Conservation (phyloP, 192 early-diverging fungal genomes). For the Backusella morwellensis region DNA sequence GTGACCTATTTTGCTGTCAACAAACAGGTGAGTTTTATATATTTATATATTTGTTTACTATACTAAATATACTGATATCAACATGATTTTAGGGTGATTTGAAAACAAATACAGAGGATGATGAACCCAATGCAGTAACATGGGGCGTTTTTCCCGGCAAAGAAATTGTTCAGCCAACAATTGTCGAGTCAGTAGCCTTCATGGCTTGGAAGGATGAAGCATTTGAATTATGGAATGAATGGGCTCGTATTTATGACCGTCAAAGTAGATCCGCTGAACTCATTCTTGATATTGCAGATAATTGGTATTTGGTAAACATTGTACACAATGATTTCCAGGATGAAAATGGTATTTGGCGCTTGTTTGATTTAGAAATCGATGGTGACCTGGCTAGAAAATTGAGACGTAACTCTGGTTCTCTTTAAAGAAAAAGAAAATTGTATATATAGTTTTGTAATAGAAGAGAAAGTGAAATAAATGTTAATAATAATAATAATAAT, state of each 20-base stretch:
- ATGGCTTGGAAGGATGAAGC: slow-evolving; percentile 98
- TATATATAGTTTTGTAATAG: slow-evolving; percentile 6
- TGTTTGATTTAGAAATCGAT: slow-evolving; percentile 51
- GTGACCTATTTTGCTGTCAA: slow-evolving; percentile 92
- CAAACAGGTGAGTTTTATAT: slow-evolving; percentile 37
- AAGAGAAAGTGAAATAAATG: background rate
- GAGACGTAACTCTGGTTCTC: slow-evolving; percentile 7
- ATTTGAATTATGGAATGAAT: slow-evolving; percentile 88
- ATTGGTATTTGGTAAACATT: slow-evolving; percentile 91
- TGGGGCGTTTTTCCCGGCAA: slow-evolving; percentile 99
- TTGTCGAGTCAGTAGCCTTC: slow-evolving; percentile 86
- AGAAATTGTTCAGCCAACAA: slow-evolving; percentile 95
- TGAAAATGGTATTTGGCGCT: slow-evolving; percentile 61
- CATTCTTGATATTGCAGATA: slow-evolving; percentile 57
- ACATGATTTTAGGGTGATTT: slow-evolving; percentile 61
- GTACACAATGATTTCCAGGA: slow-evolving; percentile 93
- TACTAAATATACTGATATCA: background rate
- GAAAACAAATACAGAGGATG: slow-evolving; percentile 76
- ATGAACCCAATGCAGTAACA: slow-evolving; percentile 90
- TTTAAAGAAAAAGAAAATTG: slow-evolving; percentile 6
- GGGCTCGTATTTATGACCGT: slow-evolving; percentile 69
- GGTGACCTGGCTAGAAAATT: slow-evolving; percentile 30
- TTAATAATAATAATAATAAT: background rate
- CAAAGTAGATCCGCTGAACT: slow-evolving; percentile 42
- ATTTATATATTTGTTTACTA: background rate